Evolutionary conservation across 805 yeast genomes (phyloP), one percentile per base, ranked within the genome.

Genomic region (Yarrowia deformans): DNA sequence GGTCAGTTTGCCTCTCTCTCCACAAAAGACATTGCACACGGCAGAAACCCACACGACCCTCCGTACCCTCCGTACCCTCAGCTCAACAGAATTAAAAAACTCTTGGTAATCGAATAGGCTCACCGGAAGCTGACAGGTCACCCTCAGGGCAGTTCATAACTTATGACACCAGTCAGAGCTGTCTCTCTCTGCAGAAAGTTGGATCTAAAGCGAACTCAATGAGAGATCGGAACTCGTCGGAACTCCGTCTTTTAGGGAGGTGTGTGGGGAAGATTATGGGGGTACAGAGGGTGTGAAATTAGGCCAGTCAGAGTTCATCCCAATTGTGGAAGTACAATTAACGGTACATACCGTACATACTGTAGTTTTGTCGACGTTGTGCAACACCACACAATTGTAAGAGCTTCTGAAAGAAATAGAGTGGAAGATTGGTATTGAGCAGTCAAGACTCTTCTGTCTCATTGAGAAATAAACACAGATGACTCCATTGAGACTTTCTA

Each of bases 71-170:
- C 37, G 37, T 8, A 34, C 40, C 5, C 16, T 16, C 43, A 40
- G 43, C 50, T 46, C 50, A 46, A 46, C 50, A 46, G n/a, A 45
- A 45, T 4, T 13, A n/a, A 9, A 18, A 9, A 18, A 0, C 13
- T 19, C 32, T 46, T 46, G 50, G 50, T 23, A 12, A 8, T 10
- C 18, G 13, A 54, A 37, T 54, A 54, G 60, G 60, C 60, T 54
- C 60, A 39, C 19, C 60, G 60, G 60, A 54, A 39, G 45, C 18
- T 54, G 45, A 8, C 45, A 39, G 8, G 35, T 18, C 58, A 35
- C 43, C 54, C 37, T 29, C 54, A 48, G 37, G 37, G 18, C 35
- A 48, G 13, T 7, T 46, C 50, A 10, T 46, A 6, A 46, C 56
- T 35, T 29, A 5, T 35, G 56, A 49, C 55, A 2, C 29, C 29